Evolutionary conservation across 202 grass and related monocot species (phyloP), one percentile per base, ranked within the genome.

Genomic region (Dendrocalamus latiflorus): DNA sequence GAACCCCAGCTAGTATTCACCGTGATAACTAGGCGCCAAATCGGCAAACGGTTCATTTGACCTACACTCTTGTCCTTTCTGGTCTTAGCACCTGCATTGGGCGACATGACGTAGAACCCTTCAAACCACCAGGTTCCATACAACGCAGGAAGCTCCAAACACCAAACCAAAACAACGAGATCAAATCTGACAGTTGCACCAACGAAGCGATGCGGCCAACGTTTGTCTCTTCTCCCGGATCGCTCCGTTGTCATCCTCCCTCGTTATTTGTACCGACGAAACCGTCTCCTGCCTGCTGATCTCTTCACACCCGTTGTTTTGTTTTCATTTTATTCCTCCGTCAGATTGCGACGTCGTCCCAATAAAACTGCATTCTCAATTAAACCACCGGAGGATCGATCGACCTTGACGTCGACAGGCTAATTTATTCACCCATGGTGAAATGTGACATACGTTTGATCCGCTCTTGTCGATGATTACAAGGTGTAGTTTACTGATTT

Each of bases 201-300:
- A 28, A 81, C 67, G 44, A 42, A 42, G 39, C 39, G 39, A 39
- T 37, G 74, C 3, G 67, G 89, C 48, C 89, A 73, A 65, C 70
- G 6, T 55, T 91, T 88, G 89, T 91, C 66, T 45, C 81, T 88
- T 88, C 65, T 47, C 58, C 41, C 59, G 89, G 89, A 88, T 78
- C 72, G 68, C 78, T 53, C 77, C 42, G 2, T 85, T 85, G 85
- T 84, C 73, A 78, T 34, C 51, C 82, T 45, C 67, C 57, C 2
- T 91, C 48, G 81, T 84, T 61, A 74, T 51, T 85, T 81, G 72
- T 81, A 81, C 72, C 57, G 38, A 73, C 67, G 16, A 88, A 88
- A 50, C 81, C 82, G 89, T 77, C 81, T 39, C 22, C 41, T 77
- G 75, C 89, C 81, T 61, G 81, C 61, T 53, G 61, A 36, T 41